Evolutionary conservation across 139 green algal genomes (phyloP).

Genomic region (Asterochloris sp.): DNA sequence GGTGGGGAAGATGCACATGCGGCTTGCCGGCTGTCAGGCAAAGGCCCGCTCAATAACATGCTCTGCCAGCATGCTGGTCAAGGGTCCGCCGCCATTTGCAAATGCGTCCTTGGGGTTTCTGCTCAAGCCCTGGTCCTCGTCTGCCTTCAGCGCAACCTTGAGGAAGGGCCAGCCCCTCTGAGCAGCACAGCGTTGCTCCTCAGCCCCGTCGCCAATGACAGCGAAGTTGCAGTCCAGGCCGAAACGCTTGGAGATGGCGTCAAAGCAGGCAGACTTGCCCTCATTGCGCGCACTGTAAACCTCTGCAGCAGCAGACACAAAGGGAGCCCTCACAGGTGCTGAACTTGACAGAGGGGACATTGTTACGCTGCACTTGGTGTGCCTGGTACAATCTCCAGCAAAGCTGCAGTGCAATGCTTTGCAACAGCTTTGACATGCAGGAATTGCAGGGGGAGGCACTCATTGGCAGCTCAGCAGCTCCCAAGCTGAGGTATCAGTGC

Average conservation of each 20-base stretch:
- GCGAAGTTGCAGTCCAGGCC: conserved; percentile 8
- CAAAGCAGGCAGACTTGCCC: conserved; percentile 37
- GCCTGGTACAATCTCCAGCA: background rate
- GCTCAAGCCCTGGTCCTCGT: background rate
- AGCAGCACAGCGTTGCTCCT: conserved; percentile 27
- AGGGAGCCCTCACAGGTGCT: background rate
- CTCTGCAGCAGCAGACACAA: background rate
- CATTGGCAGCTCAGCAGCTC: background rate
- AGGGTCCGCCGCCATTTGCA: background rate
- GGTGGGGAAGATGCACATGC: no score
- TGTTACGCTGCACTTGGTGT: background rate
- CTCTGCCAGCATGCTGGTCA: conserved; percentile 13
- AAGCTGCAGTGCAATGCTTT: background rate
- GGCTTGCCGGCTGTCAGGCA: no score
- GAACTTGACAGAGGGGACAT: background rate
- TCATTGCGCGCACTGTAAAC: conserved; percentile 29
- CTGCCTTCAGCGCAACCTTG: conserved; percentile 12
- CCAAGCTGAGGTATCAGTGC: background rate
- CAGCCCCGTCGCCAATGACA: conserved; percentile 21
- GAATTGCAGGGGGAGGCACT: background rate
- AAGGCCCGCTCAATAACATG: background rate
- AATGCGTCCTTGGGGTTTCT: background rate
- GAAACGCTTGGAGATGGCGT: conserved; percentile 23
- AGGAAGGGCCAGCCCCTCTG: conserved; percentile 28
- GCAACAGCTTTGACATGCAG: background rate